phyloP scores from a whole-genome alignment of 225 moss, liverwort and hornwort species.

The Pleurozium schreberi region DNA sequence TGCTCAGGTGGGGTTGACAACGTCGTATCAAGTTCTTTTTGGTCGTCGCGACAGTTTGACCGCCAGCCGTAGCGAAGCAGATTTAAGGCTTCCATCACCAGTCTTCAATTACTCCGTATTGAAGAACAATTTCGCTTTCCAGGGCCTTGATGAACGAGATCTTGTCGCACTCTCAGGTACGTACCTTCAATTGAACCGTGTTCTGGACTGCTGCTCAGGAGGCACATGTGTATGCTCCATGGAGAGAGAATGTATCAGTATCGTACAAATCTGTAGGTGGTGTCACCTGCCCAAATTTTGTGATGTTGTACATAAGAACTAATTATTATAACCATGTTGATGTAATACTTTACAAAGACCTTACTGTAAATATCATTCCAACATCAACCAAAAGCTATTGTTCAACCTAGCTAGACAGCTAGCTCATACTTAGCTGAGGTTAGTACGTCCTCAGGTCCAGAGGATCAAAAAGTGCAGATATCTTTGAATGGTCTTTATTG shows the following conservation, averaged over 20 bases:
- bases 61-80: not conserved
- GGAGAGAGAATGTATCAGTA: not conserved
- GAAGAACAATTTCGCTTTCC: not conserved
- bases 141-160: conserved; percentile 9
- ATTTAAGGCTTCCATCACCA: not conserved
- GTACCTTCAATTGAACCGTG: not conserved
- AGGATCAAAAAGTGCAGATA: not conserved
- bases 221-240: not conserved
- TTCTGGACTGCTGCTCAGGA: not conserved
- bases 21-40: conserved; percentile 4
- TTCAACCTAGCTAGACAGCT: not conserved
- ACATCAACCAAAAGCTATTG: not conserved
- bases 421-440: not conserved
- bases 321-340: too few species aligned
- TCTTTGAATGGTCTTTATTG: too few species aligned
- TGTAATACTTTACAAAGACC: too few species aligned
- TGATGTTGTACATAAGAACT: not conserved
- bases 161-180: conserved; percentile 36
- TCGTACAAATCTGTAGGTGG: not conserved
- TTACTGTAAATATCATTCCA: too few species aligned
- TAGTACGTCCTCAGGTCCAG: not conserved
- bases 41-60: conserved; percentile 26
- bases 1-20: conserved; percentile 18
- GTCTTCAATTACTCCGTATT: not conserved
- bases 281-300: not conserved